phyloP scores from a whole-genome alignment of 1,139 yeast species.

The Taphrina communis region DNA sequence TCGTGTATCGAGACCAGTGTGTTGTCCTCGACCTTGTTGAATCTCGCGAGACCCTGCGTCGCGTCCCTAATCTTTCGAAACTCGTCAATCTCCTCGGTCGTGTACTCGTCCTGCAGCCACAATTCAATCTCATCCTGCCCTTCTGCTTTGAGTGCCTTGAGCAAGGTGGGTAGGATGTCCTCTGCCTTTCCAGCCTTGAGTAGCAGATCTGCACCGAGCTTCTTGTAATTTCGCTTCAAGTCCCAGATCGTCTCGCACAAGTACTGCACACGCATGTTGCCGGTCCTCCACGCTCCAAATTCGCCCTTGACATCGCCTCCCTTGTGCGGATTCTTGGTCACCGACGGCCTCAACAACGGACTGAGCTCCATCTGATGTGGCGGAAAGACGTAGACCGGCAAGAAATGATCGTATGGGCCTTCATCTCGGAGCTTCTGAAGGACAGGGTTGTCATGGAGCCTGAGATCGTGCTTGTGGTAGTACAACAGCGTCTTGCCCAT shows the following conservation, averaged over 20 bases:
- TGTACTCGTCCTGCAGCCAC: constrained; percentile 38
- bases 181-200: constrained; percentile 30
- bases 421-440: constrained; percentile 20
- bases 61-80: constrained; percentile 12
- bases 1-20: constrained; percentile 32
- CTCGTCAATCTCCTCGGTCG: constrained; percentile 28
- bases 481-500: constrained; percentile 35
- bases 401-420: constrained; percentile 19
- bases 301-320: constrained; percentile 24
- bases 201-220: constrained; percentile 21
- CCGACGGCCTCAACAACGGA: constrained; percentile 21
- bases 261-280: constrained; percentile 30
- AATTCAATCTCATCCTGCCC: constrained; percentile 16
- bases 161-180: constrained; percentile 7
- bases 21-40: constrained; percentile 31
- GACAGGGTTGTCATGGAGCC: constrained; percentile 38
- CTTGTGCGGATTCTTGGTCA: constrained; percentile 29
- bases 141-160: constrained; percentile 11
- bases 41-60: not conserved
- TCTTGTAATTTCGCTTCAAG: constrained; percentile 24
- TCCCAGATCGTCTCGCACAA: constrained; percentile 38
- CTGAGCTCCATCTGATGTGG: constrained; percentile 36
- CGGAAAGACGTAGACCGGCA: constrained; percentile 37
- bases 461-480: constrained; percentile 35
- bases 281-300: constrained; percentile 35